phyloP scores from a whole-genome alignment of 257 asterid species.

The Haberlea rhodopensis region DNA sequence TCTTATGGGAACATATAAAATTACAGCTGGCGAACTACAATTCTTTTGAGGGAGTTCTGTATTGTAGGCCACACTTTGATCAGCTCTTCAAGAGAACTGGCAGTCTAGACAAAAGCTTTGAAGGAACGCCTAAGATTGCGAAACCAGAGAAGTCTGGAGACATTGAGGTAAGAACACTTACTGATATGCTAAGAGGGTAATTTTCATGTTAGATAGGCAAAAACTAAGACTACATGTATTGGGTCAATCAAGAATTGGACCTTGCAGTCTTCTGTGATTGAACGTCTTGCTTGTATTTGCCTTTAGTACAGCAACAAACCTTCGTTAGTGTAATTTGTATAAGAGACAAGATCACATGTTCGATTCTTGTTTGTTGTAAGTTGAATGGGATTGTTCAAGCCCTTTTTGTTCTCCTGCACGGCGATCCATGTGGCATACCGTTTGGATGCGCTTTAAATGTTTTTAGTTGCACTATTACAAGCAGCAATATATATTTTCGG shows the following conservation, averaged over 20 bases:
- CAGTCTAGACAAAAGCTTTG: constrained; percentile 90
- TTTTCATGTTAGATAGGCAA: background rate
- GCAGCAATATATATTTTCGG: no score
- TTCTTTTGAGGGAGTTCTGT: constrained; percentile 95
- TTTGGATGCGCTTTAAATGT: no score
- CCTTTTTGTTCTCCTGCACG: no score
- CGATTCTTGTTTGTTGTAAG: no score
- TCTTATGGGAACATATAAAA: no score
- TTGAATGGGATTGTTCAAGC: no score
- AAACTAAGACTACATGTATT: background rate
- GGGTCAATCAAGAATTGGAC: background rate
- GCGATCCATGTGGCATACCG: no score
- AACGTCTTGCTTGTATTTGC: no score
- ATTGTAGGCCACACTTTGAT: constrained; percentile 99
- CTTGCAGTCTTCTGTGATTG: background rate
- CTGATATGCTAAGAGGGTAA: background rate
- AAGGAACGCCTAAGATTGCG: constrained; percentile 92
- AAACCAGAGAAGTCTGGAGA: constrained; percentile 70
- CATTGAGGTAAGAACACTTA: constrained; percentile 45
- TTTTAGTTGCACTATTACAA: no score
- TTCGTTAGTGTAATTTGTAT: background rate
- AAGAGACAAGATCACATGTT: background rate
- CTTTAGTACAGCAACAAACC: background rate
- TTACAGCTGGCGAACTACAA: constrained; percentile 85
- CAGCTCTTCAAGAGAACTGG: constrained; percentile 98